Evolutionary conservation across 192 early-diverging fungal genomes (phyloP).

Genomic region (Entomortierella beljakovae): DNA sequence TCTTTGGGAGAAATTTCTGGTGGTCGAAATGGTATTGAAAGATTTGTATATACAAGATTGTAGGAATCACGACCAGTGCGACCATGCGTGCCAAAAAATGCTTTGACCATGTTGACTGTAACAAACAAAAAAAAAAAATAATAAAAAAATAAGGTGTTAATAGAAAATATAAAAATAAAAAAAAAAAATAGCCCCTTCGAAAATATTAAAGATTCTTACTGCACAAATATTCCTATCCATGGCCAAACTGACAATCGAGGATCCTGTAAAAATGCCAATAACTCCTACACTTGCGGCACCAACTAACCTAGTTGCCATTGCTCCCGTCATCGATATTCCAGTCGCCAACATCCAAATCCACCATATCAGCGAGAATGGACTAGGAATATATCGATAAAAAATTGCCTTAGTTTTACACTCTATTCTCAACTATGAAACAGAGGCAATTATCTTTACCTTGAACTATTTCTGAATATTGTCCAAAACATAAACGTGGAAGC

Average conservation of each 20-base stretch:
- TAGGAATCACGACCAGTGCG: constrained; percentile 80
- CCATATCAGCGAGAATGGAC: constrained; percentile 82
- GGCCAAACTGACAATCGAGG: constrained; percentile 82
- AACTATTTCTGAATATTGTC: constrained; percentile 79
- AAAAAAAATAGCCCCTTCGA: no score
- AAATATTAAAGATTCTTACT: background rate
- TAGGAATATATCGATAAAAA: constrained; percentile 5
- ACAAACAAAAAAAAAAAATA: no score
- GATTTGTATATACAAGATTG: constrained; percentile 75
- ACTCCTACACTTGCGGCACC: constrained; percentile 82
- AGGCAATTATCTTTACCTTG: constrained; percentile 25
- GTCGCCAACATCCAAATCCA: constrained; percentile 86
- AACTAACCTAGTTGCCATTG: constrained; percentile 84
- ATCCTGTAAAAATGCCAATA: constrained; percentile 76
- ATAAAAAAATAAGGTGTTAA: constrained; percentile 9
- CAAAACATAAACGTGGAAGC: constrained; percentile 79
- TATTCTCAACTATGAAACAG: background rate
- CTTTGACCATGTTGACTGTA: constrained; percentile 55
- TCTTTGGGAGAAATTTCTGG: constrained; percentile 65
- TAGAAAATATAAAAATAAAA: constrained; percentile 45
- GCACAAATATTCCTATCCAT: constrained; percentile 55
- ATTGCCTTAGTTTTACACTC: background rate
- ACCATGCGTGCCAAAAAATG: constrained; percentile 83
- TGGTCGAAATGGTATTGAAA: constrained; percentile 89
- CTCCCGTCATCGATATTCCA: constrained; percentile 75